Conservation (phyloP, 768 basidiomycete species). For the Leucocoprinus sp. region DNA sequence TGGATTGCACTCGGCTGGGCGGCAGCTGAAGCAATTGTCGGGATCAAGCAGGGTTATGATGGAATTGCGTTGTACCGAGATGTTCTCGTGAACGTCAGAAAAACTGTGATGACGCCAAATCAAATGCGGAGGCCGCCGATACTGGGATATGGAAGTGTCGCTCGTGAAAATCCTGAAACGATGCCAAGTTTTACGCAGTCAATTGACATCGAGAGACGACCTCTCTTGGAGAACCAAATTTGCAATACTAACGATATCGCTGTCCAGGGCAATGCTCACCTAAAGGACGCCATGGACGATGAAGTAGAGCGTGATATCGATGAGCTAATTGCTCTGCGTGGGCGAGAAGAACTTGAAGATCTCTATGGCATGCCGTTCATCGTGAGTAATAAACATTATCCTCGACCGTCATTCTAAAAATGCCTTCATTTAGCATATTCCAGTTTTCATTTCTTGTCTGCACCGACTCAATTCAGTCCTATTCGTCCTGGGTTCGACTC, state of each 20-base stretch:
- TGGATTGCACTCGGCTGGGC: slow-evolving; percentile 76
- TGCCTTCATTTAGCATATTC: slow-evolving; percentile 45
- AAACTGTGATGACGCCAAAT: slow-evolving; percentile 13
- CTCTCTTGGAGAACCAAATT: slow-evolving; percentile 19
- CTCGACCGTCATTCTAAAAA: slow-evolving; percentile 8
- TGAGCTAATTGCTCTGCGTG: slow-evolving; percentile 51
- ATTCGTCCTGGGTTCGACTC: slow-evolving; percentile 58
- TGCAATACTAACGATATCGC: not conserved
- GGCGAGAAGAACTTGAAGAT: slow-evolving; percentile 68
- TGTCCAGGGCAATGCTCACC: not conserved
- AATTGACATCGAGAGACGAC: slow-evolving; percentile 25
- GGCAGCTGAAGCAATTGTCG: slow-evolving; percentile 54
- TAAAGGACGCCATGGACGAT: slow-evolving; percentile 14
- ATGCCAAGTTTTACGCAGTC: not conserved
- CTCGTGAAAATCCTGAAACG: not conserved
- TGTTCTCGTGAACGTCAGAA: slow-evolving; percentile 43
- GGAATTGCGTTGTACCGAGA: slow-evolving; percentile 60
- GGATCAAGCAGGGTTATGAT: slow-evolving; percentile 64
- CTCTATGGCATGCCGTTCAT: slow-evolving; percentile 76
- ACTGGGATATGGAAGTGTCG: slow-evolving; percentile 2
- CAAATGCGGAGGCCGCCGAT: not conserved
- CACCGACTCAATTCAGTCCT: slow-evolving; percentile 70
- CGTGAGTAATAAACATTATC: slow-evolving; percentile 35
- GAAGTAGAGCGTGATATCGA: slow-evolving; percentile 64
- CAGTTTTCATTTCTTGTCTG: slow-evolving; percentile 69